phyloP scores from a whole-genome alignment of 2,329 filamentous ascomycete species.

The Colletotrichum karsti region DNA sequence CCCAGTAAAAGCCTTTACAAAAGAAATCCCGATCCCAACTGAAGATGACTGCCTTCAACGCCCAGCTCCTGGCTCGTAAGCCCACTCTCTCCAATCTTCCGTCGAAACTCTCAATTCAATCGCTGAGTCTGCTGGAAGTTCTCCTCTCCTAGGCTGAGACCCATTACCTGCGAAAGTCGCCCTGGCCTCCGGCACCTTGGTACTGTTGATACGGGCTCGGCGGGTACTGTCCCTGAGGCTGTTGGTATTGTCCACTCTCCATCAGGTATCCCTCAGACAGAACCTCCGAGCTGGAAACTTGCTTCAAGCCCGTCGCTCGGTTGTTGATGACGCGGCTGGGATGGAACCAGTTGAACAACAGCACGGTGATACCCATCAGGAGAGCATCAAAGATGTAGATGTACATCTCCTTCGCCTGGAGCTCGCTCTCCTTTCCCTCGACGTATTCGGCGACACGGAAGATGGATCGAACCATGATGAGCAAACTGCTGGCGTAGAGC shows the following conservation, averaged over 20 bases:
- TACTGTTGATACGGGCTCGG: slow-evolving; percentile 3
- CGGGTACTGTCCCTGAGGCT: neutral
- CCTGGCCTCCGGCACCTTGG: neutral
- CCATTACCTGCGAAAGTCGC: slow-evolving; percentile 1
- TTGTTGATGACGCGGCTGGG: slow-evolving; percentile 26
- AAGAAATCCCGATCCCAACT: neutral
- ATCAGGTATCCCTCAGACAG: slow-evolving; percentile 14
- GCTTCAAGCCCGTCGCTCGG: neutral
- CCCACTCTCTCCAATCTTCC: slow-evolving; percentile 13
- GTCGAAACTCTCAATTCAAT: neutral
- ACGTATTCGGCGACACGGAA: slow-evolving; percentile 53
- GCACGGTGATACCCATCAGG: slow-evolving; percentile 40
- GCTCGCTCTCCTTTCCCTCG: slow-evolving; percentile 41
- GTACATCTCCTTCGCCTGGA: slow-evolving; percentile 44
- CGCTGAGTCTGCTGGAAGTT: neutral
- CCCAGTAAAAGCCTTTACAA: neutral
- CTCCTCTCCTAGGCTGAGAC: neutral
- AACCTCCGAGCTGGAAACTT: slow-evolving; percentile 8
- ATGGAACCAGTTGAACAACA: slow-evolving; percentile 31
- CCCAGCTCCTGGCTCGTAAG: neutral
- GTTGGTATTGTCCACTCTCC: slow-evolving; percentile 16
- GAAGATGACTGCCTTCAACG: neutral
- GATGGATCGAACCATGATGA: slow-evolving; percentile 50
- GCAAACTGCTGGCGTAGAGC: slow-evolving; percentile 35
- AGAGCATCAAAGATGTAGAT: slow-evolving; percentile 48